A percentile compares a stretch with the other conserved stretches of the same genome.
Conservation (phyloP, 2,329 filamentous ascomycete genomes). For the Pyrenochaeta sp. region DNA sequence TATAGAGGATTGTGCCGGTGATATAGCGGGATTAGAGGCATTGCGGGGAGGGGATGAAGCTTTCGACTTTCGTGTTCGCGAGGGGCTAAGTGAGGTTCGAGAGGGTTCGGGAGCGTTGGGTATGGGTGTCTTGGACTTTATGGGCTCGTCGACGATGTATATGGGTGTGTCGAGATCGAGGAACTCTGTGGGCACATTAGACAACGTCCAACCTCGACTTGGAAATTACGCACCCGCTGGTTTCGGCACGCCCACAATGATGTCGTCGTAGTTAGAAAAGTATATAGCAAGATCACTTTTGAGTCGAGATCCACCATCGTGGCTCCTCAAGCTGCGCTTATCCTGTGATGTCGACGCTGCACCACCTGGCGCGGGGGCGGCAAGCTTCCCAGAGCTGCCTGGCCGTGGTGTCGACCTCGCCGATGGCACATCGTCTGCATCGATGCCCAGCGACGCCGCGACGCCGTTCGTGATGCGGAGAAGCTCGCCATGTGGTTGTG, state of each 20-base stretch:
- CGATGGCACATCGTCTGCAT: constrained; percentile 44
- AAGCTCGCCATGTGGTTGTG: constrained; percentile 54
- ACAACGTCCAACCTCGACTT: constrained; percentile 10
- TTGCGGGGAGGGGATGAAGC: constrained; percentile 25
- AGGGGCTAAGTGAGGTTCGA: constrained; percentile 36
- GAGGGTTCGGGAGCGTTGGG: constrained; percentile 25
- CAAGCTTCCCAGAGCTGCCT: constrained; percentile 35
- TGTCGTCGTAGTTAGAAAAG: constrained; percentile 92
- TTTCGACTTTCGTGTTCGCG: constrained; percentile 34
- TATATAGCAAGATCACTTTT: constrained; percentile 93
- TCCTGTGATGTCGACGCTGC: constrained; percentile 54
- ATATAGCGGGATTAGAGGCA: constrained; percentile 20
- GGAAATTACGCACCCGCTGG: constrained; percentile 69
- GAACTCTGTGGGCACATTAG: constrained; percentile 65
- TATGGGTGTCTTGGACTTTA: constrained; percentile 35
- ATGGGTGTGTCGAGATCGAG: constrained; percentile 78
- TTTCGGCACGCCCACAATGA: constrained; percentile 84
- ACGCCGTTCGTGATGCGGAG: constrained; percentile 56
- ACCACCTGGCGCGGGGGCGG: constrained; percentile 32
- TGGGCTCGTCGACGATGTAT: constrained; percentile 69
- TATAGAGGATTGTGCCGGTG: constrained; percentile 38
- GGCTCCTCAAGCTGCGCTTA: constrained; percentile 82
- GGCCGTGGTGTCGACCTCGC: constrained; percentile 42
- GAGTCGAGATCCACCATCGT: constrained; percentile 80
- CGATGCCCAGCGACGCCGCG: constrained; percentile 42